Base-by-base conservation (phyloP, 2,329 filamentous ascomycete genomes). In the Colletotrichum siamense region DNA sequence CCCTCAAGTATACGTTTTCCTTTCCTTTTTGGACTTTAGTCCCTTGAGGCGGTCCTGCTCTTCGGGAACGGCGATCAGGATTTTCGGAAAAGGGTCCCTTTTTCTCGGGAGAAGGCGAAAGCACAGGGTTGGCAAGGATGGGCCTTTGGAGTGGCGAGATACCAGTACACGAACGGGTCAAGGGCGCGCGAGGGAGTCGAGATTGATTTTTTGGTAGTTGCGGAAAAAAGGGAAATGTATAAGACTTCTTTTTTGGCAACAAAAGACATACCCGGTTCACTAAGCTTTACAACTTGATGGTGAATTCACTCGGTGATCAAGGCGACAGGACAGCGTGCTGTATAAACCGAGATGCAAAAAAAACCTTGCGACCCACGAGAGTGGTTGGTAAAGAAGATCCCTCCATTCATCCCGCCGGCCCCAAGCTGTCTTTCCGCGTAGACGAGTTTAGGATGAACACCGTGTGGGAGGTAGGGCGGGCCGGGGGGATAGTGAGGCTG, bases 161-260 rank as follows among this genome's bases (percentile, higher is more conserved):
- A 76, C 73, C 73, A 69, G 59, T 76, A 78, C 65, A 77, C 39
- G 72, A 66, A 76, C 76, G 69, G 52, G 13, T 68, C 26, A 9
- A 70, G 76, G 73, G 69, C 77, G 77, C 77, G 39, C 71, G 77
- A 70, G 71, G 24, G 39, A 68, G 69, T 68, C 34, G 44, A 71
- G 63, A 63, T 28, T 72, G 55, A 26, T 44, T 63, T 68, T 30
- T 15, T 62, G 59, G 52, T 69, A 59, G 52, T 61, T 30, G 65
- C 28, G 30, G 52, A 44, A 75, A 75, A 49, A 44, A 44, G 64
- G 52, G 71, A 30, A 69, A 69, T 74, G 61, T 59, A 61, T 65
- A 76, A 75, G 30, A 63, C 64, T 10, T 32, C 26, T 64, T 26
- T 75, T 44, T 44, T 44, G 66, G 71, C 64, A 70, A 70, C 49